These are phyloP conservation scores for Penicillium coprophilum DNA, from an alignment of 495 filamentous ascomycete species.

Conservation along the genomic window DNA sequence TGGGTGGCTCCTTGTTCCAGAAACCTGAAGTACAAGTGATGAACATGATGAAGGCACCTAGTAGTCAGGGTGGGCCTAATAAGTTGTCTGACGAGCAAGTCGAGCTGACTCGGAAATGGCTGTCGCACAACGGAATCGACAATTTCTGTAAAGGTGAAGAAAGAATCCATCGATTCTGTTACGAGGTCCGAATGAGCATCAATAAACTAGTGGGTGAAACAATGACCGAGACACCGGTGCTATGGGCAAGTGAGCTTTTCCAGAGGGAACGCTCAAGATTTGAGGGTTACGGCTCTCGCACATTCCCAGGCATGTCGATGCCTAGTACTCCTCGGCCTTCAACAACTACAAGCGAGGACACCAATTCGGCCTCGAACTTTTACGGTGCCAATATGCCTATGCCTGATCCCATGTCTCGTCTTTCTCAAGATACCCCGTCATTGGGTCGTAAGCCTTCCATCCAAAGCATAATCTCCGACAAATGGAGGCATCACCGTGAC, in stretches of 20 bases:
- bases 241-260: slow-evolving; percentile 92
- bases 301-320: slow-evolving; percentile 47
- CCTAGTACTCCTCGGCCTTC: slow-evolving; percentile 45
- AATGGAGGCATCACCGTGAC: slow-evolving; percentile 55
- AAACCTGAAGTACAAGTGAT: slow-evolving; percentile 84
- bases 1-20: slow-evolving; percentile 66
- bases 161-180: slow-evolving; percentile 89
- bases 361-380: slow-evolving; percentile 30
- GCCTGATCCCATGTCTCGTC: slow-evolving; percentile 43
- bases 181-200: slow-evolving; percentile 85
- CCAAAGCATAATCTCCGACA: slow-evolving; percentile 67
- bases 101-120: slow-evolving; percentile 80
- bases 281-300: slow-evolving; percentile 58
- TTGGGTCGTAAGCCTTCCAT: slow-evolving; percentile 50
- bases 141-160: slow-evolving; percentile 97
- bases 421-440: slow-evolving; percentile 35
- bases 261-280: slow-evolving; percentile 73
- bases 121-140: slow-evolving; percentile 77
- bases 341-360: slow-evolving; percentile 55
- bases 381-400: slow-evolving; percentile 35
- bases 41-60: slow-evolving; percentile 78
- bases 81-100: slow-evolving; percentile 97
- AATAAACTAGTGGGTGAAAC: slow-evolving; percentile 84
- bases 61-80: slow-evolving; percentile 84
- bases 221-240: slow-evolving; percentile 80